Conservation (phyloP, 495 filamentous ascomycete species). For the Lentithecium fluviatile region DNA sequence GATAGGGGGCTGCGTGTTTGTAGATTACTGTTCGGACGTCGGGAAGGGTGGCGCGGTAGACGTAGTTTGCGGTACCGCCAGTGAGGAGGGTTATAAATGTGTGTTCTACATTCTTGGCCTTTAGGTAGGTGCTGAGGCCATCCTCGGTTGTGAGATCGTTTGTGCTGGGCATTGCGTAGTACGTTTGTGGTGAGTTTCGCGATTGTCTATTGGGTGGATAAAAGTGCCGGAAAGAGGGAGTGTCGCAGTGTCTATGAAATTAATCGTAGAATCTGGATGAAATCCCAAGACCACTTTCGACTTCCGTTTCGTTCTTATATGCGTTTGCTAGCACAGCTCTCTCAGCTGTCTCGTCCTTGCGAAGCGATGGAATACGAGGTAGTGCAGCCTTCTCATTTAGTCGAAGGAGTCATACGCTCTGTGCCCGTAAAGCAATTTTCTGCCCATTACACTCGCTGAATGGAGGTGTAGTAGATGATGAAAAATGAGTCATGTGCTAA, state of each 20-base stretch:
- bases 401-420: no score
- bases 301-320: no score
- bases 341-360: no score
- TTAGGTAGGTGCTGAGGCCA: slow-evolving; percentile 27
- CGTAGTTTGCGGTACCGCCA: slow-evolving; percentile 42
- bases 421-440: no score
- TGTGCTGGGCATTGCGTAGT: not conserved
- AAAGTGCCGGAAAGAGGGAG: not conserved
- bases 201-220: not conserved
- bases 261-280: no score
- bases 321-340: no score
- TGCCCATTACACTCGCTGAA: not conserved
- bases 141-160: slow-evolving; percentile 12
- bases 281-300: no score
- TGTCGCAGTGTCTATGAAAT: no score
- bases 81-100: slow-evolving; percentile 26
- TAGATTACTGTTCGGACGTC: slow-evolving; percentile 33
- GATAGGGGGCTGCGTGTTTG: slow-evolving; percentile 43
- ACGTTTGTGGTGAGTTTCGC: not conserved
- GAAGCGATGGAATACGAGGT: no score
- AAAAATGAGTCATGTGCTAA: slow-evolving; percentile 12
- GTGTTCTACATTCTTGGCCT: slow-evolving; percentile 3
- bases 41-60: slow-evolving; percentile 35
- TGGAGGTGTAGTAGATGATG: not conserved
- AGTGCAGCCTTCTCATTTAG: no score